Evolutionary conservation across 2,329 filamentous ascomycete species (phyloP).

Genomic region (Podosphaera xanthii): DNA sequence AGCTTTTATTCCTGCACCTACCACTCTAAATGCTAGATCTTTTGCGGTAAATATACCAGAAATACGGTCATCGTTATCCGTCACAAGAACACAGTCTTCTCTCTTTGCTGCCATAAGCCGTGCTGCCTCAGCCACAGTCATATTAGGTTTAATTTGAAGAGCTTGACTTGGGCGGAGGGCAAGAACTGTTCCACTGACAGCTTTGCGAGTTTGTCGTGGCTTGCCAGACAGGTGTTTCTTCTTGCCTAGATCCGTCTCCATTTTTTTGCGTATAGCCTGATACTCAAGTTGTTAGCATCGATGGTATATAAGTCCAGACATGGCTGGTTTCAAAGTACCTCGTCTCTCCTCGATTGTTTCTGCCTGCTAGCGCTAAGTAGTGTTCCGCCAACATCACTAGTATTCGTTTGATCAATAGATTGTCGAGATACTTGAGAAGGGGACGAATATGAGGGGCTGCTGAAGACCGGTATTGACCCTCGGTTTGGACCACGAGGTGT

Average conservation of each 20-base stretch:
- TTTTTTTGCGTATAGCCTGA: slow-evolving; percentile 86
- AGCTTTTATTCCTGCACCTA: slow-evolving; percentile 74
- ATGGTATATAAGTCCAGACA: background rate
- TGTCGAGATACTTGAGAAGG: slow-evolving; percentile 49
- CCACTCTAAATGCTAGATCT: slow-evolving; percentile 90
- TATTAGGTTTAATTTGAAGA: slow-evolving; percentile 88
- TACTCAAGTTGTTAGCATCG: background rate
- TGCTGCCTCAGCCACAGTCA: slow-evolving; percentile 84
- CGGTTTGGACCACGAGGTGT: slow-evolving; percentile 42
- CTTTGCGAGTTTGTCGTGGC: slow-evolving; percentile 71
- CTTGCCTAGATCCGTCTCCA: slow-evolving; percentile 94
- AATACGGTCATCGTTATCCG: slow-evolving; percentile 92
- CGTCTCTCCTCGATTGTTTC: slow-evolving; percentile 94
- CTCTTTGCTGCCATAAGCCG: slow-evolving; percentile 98
- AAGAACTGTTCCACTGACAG: slow-evolving; percentile 85
- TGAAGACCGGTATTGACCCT: slow-evolving; percentile 31
- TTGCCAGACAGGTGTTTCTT: slow-evolving; percentile 68
- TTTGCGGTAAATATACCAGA: slow-evolving; percentile 98
- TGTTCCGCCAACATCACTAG: slow-evolving; percentile 31
- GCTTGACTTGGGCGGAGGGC: slow-evolving; percentile 87
- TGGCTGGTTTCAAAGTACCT: slow-evolving; percentile 37
- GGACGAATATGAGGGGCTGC: slow-evolving; percentile 25
- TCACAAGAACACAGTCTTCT: slow-evolving; percentile 93
- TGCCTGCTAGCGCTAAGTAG: slow-evolving; percentile 81
- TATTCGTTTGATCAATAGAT: slow-evolving; percentile 33